Base-by-base conservation (phyloP, 2,329 filamentous ascomycete species). In the Fonsecaea erecta region DNA sequence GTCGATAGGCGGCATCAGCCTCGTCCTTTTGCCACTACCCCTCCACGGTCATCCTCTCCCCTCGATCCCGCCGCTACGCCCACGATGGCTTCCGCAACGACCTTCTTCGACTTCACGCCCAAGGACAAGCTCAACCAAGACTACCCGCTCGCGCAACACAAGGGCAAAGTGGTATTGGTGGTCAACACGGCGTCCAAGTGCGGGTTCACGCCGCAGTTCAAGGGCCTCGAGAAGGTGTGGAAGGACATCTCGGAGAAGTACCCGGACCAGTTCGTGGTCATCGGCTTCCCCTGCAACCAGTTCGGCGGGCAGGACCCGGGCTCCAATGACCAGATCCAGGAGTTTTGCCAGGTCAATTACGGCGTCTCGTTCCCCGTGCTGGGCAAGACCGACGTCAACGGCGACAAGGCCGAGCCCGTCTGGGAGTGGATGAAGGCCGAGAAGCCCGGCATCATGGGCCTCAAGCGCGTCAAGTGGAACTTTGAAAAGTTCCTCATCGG, bases 171-270 rank as follows among this genome's bases (percentile, higher is more conserved):
- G 72, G 87, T 98, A 73, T 89, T 99, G 67, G 85, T 97, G 74
- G 93, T 99, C 82, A 99, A 99, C 87, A 97, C 94, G 1, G 95
- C 95, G 72, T 96, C 92, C 78, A 97, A 98, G 84, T 99, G 95
- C 84, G 94, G 95, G 78, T 98, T 98, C 87, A 98, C 95, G 2
- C 93, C 93, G 12, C 95, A 99, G 81, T 97, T 95, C 80, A 88
- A 86, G 69, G 92, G 91, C 34, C 90, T 99, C 58, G 93, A 99
- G 83, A 89, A 86, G 75, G 86, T 99, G 70, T 97, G 96, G 87
- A 91, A 96, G 78, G 80, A 83, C 64, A 74, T 97, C 76, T 87
- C 86, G 73, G 83, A 83, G 71, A 84, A 86, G 74, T 82, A 96
- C 83, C 85, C 83, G 34, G 87, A 92, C 70, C 85, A 93, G 75